Conservation (phyloP, 1,139 yeast species). For the Kurtzmaniella quercitrusa region DNA sequence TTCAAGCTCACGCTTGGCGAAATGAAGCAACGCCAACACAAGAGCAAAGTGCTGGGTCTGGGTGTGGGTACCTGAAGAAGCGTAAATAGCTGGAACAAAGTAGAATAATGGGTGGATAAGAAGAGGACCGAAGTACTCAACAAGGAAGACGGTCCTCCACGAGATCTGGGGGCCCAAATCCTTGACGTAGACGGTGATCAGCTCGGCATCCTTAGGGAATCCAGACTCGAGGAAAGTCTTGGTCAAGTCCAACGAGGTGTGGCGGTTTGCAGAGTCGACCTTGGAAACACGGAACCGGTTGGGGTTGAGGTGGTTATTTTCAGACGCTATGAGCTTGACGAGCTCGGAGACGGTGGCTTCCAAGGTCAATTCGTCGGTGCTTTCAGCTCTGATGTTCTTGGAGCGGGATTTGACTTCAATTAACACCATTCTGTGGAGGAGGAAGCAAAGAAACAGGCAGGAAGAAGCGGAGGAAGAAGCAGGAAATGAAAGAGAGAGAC, state of each 20-base stretch:
- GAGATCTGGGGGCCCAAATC: constrained; percentile 92
- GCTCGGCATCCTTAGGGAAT: constrained; percentile 18
- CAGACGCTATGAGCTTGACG: constrained; percentile 35
- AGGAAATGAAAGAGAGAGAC: neutral
- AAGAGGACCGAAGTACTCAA: constrained; percentile 89
- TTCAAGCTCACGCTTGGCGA: constrained; percentile 82
- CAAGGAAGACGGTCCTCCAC: constrained; percentile 82
- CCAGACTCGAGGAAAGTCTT: constrained; percentile 31
- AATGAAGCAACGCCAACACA: constrained; percentile 64
- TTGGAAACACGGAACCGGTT: constrained; percentile 35
- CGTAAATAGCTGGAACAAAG: constrained; percentile 24
- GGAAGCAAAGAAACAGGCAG: neutral
- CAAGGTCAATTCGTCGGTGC: constrained; percentile 31
- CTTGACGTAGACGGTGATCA: constrained; percentile 52
- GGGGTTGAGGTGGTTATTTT: constrained; percentile 38
- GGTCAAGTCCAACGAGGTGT: constrained; percentile 28
- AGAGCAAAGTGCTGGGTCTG: constrained; percentile 52
- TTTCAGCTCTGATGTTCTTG: constrained; percentile 37
- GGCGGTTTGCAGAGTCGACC: constrained; percentile 17
- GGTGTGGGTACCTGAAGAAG: constrained; percentile 31
- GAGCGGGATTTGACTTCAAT: constrained; percentile 51
- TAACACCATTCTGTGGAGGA: constrained; percentile 23
- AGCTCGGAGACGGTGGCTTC: constrained; percentile 29
- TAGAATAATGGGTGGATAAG: constrained; percentile 72
- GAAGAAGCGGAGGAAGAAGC: neutral